These are phyloP conservation scores for Annulohypoxylon truncatum DNA, from an alignment of 2,329 filamentous ascomycete species.

Conservation along the genomic window DNA sequence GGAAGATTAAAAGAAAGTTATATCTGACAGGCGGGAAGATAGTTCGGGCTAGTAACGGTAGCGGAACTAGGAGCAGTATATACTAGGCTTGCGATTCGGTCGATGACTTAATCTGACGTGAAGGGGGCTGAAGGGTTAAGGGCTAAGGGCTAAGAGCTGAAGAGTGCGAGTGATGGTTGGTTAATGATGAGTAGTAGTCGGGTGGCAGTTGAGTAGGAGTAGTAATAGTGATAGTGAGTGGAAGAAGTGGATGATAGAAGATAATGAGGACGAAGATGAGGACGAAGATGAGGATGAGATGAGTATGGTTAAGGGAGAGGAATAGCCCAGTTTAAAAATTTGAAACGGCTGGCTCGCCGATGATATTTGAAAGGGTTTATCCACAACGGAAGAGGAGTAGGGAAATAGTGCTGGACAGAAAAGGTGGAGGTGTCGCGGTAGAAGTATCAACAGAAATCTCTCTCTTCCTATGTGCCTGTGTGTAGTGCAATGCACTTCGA, in stretches of 20 bases:
- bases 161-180: constrained; percentile 1
- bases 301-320: constrained; percentile 23
- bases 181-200: constrained; percentile 2
- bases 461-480: not conserved
- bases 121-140: constrained; percentile 24
- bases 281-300: constrained; percentile 11
- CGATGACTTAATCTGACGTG: constrained; percentile 40
- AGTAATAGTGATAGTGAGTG: not conserved
- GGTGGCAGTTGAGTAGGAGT: constrained; percentile 6
- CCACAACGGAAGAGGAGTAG: constrained; percentile 26
- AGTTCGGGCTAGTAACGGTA: constrained; percentile 18
- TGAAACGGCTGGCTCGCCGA: constrained; percentile 31
- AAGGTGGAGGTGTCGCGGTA: constrained; percentile 24
- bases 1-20: constrained; percentile 31
- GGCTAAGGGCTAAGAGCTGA: constrained; percentile 1
- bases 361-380: constrained; percentile 38
- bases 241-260: not conserved
- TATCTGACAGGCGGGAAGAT: constrained; percentile 22
- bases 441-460: constrained; percentile 20
- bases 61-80: not conserved
- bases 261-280: not conserved
- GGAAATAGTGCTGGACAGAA: not conserved
- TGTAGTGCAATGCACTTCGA: constrained; percentile 7
- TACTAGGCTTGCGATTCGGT: constrained; percentile 5
- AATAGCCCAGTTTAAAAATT: constrained; percentile 30